A percentile compares a stretch with the other conserved stretches of the same genome.
Evolutionary conservation across 495 filamentous ascomycete species (phyloP).

Genomic region (Podospora comata): DNA sequence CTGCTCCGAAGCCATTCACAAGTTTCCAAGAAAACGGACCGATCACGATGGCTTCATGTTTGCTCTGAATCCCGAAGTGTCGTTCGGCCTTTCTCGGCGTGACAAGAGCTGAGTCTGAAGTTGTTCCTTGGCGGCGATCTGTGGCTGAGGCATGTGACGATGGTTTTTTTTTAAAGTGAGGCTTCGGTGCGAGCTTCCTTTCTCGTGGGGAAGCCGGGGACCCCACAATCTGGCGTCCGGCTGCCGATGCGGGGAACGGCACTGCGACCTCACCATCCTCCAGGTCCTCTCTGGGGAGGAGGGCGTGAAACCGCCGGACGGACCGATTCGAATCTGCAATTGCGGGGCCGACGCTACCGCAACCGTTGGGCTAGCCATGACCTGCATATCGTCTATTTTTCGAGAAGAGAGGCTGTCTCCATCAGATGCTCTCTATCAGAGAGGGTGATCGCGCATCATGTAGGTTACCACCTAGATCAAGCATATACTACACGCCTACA

Average conservation of each 20-base stretch:
- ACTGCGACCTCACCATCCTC: slow-evolving; percentile 11
- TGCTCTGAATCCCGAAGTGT: background rate
- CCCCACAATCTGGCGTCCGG: slow-evolving; percentile 12
- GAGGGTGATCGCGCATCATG: background rate
- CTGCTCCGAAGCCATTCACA: background rate
- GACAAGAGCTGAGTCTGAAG: slow-evolving; percentile 4
- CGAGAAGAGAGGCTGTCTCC: background rate
- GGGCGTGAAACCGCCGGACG: slow-evolving; percentile 9
- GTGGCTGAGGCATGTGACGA: slow-evolving; percentile 6
- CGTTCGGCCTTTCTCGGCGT: slow-evolving; percentile 3
- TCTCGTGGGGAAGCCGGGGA: slow-evolving; percentile 13
- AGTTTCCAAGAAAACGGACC: background rate
- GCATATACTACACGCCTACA: background rate
- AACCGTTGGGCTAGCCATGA: slow-evolving; percentile 1
- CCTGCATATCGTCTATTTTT: background rate
- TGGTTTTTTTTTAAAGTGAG: background rate
- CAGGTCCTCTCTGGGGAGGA: background rate
- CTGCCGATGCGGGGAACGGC: slow-evolving; percentile 18
- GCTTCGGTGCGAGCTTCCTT: slow-evolving; percentile 20
- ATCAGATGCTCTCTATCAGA: too few species aligned
- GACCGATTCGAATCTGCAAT: slow-evolving; percentile 18
- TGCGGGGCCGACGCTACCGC: slow-evolving; percentile 9
- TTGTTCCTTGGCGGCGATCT: slow-evolving; percentile 1
- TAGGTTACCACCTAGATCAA: background rate
- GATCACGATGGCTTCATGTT: slow-evolving; percentile 4